Percentiles rank a stretch among this genome's conserved stretches.
phyloP scores from a whole-genome alignment of 2,329 filamentous ascomycete species.

The Tolypocladium pustulatum region DNA sequence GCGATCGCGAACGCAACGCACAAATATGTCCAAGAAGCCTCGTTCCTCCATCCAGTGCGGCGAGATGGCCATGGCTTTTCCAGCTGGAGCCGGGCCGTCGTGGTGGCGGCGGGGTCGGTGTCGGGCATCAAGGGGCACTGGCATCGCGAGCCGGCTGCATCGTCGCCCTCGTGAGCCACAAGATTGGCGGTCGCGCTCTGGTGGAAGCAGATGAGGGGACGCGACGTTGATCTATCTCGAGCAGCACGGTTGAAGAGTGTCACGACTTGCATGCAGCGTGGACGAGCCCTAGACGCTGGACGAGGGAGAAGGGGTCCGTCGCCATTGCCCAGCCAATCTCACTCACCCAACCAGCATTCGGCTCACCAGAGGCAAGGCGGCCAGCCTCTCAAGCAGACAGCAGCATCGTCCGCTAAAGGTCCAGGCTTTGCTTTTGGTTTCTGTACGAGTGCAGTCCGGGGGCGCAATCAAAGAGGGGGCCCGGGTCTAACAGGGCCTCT shows the following conservation, averaged over 20 bases:
- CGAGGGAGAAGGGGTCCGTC: not conserved
- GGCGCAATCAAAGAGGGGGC: not conserved
- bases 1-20: not conserved
- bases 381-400: not conserved
- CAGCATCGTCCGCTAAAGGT: not conserved
- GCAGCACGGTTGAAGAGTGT: not conserved
- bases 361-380: not conserved
- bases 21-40: slow-evolving; percentile 4
- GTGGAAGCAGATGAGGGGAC: not conserved
- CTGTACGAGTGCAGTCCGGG: not conserved
- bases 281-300: not conserved
- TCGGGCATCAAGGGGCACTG: slow-evolving; percentile 2
- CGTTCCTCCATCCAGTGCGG: not conserved
- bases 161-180: not conserved
- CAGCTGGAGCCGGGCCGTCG: not conserved
- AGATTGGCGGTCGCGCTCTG: not conserved
- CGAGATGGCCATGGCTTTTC: not conserved
- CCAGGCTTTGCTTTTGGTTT: not conserved
- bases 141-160: slow-evolving; percentile 2
- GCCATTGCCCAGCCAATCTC: not conserved
- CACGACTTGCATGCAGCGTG: not conserved
- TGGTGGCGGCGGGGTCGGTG: not conserved
- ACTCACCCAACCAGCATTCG: not conserved
- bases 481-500: not conserved
- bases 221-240: not conserved